A percentile compares a stretch with the other conserved stretches of the same genome.
Conservation (phyloP, 2,329 filamentous ascomycete genomes). For the Neopestalotiopsis sp. region DNA sequence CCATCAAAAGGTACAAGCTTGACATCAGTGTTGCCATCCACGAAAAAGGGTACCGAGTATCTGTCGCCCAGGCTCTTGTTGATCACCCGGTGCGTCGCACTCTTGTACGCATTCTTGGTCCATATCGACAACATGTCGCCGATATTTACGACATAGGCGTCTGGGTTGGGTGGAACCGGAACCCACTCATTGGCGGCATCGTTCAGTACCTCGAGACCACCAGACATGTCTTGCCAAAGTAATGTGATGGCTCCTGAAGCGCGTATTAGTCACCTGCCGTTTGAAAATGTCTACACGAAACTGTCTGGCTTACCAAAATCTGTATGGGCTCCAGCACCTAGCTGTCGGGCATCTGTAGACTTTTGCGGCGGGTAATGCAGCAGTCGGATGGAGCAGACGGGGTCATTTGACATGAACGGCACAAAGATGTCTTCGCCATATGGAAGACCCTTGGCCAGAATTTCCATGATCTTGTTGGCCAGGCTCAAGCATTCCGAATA, state of each 20-base stretch:
- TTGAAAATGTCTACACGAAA: background rate
- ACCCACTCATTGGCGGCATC: constrained; percentile 22
- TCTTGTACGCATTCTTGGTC: constrained; percentile 27
- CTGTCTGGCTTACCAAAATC: constrained; percentile 26
- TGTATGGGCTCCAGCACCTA: constrained; percentile 30
- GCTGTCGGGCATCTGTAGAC: constrained; percentile 23
- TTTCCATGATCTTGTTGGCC: constrained; percentile 26
- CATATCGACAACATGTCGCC: constrained; percentile 31
- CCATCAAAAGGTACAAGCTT: constrained; percentile 38
- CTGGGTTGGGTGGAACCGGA: constrained; percentile 24
- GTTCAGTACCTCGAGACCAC: constrained; percentile 28
- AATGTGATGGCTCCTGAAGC: constrained; percentile 31
- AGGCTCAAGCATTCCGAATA: constrained; percentile 24
- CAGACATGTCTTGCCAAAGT: constrained; percentile 27
- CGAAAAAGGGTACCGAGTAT: constrained; percentile 31
- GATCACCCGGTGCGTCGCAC: constrained; percentile 29
- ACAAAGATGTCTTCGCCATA: constrained; percentile 28
- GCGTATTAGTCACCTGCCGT: background rate
- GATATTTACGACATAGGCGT: constrained; percentile 30
- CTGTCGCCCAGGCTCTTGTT: constrained; percentile 25
- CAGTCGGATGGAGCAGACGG: constrained; percentile 26
- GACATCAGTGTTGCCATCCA: constrained; percentile 30
- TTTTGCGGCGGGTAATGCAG: constrained; percentile 30
- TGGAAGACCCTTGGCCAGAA: constrained; percentile 28
- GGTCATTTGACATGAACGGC: constrained; percentile 28